Conservation (phyloP, 179 eudicot species). For the Beta corolliflora region DNA sequence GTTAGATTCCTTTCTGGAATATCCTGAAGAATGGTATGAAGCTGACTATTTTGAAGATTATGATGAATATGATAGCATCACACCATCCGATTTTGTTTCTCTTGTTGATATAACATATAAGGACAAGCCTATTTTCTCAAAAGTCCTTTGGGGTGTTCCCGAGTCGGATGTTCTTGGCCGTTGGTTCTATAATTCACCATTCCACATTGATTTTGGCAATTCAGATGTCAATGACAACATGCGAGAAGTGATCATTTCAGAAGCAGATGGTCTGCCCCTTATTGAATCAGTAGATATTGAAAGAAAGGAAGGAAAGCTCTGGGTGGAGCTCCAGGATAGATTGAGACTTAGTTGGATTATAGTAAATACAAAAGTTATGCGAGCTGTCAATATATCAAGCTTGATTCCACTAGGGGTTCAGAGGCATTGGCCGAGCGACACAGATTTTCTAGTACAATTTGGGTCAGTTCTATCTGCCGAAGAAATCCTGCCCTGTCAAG, state of each 20-base stretch:
- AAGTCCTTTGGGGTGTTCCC: constrained; percentile 79
- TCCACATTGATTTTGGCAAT: constrained; percentile 60
- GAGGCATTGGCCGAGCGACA: constrained; percentile 90
- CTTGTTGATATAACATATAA: constrained; percentile 72
- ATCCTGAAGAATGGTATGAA: constrained; percentile 77
- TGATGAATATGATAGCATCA: constrained; percentile 52
- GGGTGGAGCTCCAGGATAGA: constrained; percentile 68
- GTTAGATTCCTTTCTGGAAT: constrained; percentile 49
- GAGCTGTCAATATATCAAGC: constrained; percentile 80
- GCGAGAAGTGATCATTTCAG: constrained; percentile 51
- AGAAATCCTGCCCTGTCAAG: constrained; percentile 70
- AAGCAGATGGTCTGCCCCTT: constrained; percentile 60
- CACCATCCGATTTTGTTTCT: constrained; percentile 74
- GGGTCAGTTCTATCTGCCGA: constrained; percentile 92
- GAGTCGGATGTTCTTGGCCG: constrained; percentile 60
- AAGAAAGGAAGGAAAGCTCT: constrained; percentile 82
- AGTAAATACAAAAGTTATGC: constrained; percentile 60
- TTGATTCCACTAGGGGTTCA: constrained; percentile 80
- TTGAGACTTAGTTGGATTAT: constrained; percentile 83
- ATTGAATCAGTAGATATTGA: constrained; percentile 63
- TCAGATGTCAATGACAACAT: constrained; percentile 33
- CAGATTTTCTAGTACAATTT: constrained; percentile 70
- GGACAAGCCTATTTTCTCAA: constrained; percentile 59
- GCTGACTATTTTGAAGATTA: constrained; percentile 68
- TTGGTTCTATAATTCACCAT: constrained; percentile 87